A percentile compares a stretch with the other conserved stretches of the same genome.
These are phyloP conservation scores for Zygosaccharomyces bisporus DNA, from an alignment of 805 yeast genomes.

Conservation along the genomic window DNA sequence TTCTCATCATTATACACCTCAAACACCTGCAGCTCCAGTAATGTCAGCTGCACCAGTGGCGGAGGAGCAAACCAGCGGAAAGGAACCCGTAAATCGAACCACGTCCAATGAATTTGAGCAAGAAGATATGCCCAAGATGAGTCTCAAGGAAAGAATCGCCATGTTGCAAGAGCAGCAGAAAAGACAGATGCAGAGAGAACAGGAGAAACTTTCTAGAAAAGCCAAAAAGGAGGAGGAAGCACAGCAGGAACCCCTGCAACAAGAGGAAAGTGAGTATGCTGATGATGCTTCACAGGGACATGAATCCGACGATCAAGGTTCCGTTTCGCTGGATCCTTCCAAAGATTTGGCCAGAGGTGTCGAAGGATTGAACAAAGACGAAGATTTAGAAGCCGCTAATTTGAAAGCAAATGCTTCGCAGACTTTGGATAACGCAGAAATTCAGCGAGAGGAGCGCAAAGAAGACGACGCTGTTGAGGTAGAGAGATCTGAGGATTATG, in stretches of 20 bases:
- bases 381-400: not conserved
- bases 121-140: conserved; percentile 66
- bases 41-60: conserved; percentile 8
- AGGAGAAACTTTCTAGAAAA: conserved; percentile 52
- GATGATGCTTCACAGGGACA: not conserved
- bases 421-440: conserved; percentile 14
- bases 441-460: conserved; percentile 12
- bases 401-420: not conserved
- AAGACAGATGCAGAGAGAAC: conserved; percentile 73
- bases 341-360: conserved; percentile 6
- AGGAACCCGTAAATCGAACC: conserved; percentile 18
- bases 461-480: conserved; percentile 22
- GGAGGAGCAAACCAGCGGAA: conserved; percentile 13
- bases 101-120: conserved; percentile 38
- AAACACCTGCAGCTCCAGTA: conserved; percentile 20
- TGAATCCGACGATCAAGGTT: not conserved
- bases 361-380: not conserved
- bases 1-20: conserved; percentile 54
- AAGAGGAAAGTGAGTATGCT: conserved; percentile 1
- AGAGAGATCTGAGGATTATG: not conserved
- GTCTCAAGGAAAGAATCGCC: conserved; percentile 83
- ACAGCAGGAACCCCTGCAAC: not conserved
- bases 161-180: conserved; percentile 75
- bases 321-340: not conserved
- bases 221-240: conserved; percentile 34